These are phyloP conservation scores for Plectosphaerella cucumerina DNA, from an alignment of 2,329 filamentous ascomycete species.

Conservation along the genomic window DNA sequence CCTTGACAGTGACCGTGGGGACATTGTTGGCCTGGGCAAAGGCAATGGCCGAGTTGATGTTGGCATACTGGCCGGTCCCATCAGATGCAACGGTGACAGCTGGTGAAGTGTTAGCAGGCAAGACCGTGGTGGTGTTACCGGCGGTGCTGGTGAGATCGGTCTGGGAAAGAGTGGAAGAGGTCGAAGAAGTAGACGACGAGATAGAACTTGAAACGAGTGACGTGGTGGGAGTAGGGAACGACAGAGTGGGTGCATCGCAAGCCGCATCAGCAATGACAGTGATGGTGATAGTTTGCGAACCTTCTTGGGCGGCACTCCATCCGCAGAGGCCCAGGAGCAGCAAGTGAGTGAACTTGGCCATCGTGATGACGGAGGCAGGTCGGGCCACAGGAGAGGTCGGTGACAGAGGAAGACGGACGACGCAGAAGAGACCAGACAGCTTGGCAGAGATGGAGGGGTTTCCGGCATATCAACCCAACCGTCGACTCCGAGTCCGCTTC, in stretches of 20 bases:
- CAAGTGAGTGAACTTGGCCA: neutral
- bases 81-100: slow-evolving; percentile 38
- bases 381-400: neutral
- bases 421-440: no score
- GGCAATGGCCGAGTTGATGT: slow-evolving; percentile 36
- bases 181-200: neutral
- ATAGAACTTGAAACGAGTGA: neutral
- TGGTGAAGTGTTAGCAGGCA: slow-evolving; percentile 1
- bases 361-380: neutral
- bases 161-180: neutral
- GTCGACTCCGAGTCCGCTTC: no score
- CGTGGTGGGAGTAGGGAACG: neutral
- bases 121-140: neutral
- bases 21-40: slow-evolving; percentile 35
- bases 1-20: slow-evolving; percentile 36
- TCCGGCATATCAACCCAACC: no score
- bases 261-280: neutral
- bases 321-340: slow-evolving; percentile 1
- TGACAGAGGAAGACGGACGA: no score
- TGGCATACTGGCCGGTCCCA: slow-evolving; percentile 38
- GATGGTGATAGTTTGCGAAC: neutral
- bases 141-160: neutral
- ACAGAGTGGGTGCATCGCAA: neutral
- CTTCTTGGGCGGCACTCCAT: neutral
- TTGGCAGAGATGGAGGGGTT: no score